Base-by-base conservation (phyloP, 306 rosid species). In the Dalbergia oliveri region DNA sequence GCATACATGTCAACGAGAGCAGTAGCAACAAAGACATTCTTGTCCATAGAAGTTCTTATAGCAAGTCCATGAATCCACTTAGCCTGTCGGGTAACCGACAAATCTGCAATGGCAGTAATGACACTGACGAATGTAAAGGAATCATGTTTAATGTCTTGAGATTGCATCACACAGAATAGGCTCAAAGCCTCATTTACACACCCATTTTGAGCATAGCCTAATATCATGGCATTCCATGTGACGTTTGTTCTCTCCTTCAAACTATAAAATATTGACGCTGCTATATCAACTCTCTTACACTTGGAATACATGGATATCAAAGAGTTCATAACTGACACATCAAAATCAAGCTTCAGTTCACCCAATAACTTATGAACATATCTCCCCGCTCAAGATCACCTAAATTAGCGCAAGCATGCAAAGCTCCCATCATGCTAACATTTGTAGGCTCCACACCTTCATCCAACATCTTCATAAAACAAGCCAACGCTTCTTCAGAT, bases 1-100 rank as follows among this genome's bases (percentile, higher is more conserved):
- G 93, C 94, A 50, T 89, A 91, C 87, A 89, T 92, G 84, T 94
- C 98, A 9, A 94, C 84, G 4, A 94, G 88, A 54, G 98, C 97
- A 49, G 98, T 92, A 83, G 87, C 75, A 35, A 94, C 98, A 70
- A 83, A 94, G 34, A 92, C 82, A 57, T 92, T 92, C 67, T 79
- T 86, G 83, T 92, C 92, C 79, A 88, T 88, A 79, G 87, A 84
- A 18, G 87, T 84, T 83, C 97, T 85, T 44, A 88, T 78, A 63
- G 89, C 90, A 66, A 92, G 90, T 72, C 97, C 97, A 71, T 94
- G 97, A 81, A 94, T 90, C 98, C 98, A 94, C 89, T 91, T 94
- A 18, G 98, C 97, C 56, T 89, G 94, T 19, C 94, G 94, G 5
- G 86, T 88, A 69, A 89, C 88, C 1, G 98, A 94, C 78, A 94